Evolutionary conservation across 106 monocot genomes (phyloP).

Genomic region (Phalaenopsis aphrodite): DNA sequence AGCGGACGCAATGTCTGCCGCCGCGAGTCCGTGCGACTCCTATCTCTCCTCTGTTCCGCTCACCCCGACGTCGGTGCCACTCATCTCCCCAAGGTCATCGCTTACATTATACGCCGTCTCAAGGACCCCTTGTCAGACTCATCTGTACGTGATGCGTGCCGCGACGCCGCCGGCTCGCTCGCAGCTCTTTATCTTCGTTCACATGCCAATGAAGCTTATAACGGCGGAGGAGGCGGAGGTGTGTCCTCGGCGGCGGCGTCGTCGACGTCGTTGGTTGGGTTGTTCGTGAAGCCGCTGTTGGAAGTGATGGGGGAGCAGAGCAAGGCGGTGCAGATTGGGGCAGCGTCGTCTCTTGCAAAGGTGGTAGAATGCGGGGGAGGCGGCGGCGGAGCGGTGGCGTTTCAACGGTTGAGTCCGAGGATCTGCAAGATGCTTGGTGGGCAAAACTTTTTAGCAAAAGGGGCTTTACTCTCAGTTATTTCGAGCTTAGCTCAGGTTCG

Average conservation of each 20-base stretch:
- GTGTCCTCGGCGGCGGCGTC: background rate
- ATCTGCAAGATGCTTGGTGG: constrained; percentile 70
- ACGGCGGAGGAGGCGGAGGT: constrained; percentile 10
- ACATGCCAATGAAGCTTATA: background rate
- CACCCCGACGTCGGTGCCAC: constrained; percentile 56
- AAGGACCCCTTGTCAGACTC: constrained; percentile 78
- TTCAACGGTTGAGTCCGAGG: constrained; percentile 69
- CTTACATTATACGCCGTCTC: constrained; percentile 65
- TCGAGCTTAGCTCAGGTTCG: constrained; percentile 76
- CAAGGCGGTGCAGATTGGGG: constrained; percentile 67
- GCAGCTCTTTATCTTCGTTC: constrained; percentile 54
- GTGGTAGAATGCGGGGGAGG: constrained; percentile 47
- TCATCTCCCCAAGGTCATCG: constrained; percentile 70
- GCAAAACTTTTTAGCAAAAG: constrained; percentile 75
- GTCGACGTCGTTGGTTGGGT: constrained; percentile 28
- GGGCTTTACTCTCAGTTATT: constrained; percentile 57
- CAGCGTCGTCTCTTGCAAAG: constrained; percentile 65
- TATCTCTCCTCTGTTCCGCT: constrained; percentile 49
- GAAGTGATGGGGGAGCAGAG: constrained; percentile 88
- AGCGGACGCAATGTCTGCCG: constrained; percentile 35
- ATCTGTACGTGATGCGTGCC: constrained; percentile 76
- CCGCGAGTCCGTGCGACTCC: constrained; percentile 76
- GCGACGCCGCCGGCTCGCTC: constrained; percentile 51
- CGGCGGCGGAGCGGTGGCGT: constrained; percentile 18
- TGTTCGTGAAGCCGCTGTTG: constrained; percentile 80